Evolutionary conservation across 2,329 filamentous ascomycete species (phyloP).

Genomic region (Didymosphaeria variabile): DNA sequence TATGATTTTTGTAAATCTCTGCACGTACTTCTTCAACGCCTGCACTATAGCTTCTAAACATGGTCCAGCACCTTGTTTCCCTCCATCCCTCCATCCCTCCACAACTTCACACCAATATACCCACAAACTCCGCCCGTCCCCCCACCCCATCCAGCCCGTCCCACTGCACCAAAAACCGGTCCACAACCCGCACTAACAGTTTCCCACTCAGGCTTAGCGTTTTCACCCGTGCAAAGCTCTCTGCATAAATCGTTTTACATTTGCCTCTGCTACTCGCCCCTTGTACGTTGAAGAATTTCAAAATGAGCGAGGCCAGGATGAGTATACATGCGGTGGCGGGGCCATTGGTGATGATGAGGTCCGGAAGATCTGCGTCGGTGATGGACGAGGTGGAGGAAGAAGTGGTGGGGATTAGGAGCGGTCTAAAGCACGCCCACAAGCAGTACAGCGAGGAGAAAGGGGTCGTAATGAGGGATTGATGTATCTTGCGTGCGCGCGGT

Average conservation of each 20-base stretch:
- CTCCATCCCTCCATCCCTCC: neutral
- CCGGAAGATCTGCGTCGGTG: constrained; percentile 63
- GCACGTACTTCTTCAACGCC: constrained; percentile 9
- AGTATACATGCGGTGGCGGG: constrained; percentile 88
- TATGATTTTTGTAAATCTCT: constrained; percentile 17
- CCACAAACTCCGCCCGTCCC: constrained; percentile 54
- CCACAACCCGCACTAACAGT: constrained; percentile 75
- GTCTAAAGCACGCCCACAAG: constrained; percentile 68
- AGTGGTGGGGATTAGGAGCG: constrained; percentile 53
- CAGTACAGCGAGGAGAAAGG: constrained; percentile 74
- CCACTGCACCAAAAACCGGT: constrained; percentile 87
- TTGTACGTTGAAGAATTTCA: constrained; percentile 61
- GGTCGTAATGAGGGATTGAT: constrained; percentile 80
- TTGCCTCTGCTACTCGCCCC: constrained; percentile 55
- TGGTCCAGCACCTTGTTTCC: no score
- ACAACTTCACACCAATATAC: constrained; percentile 50
- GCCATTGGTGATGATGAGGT: constrained; percentile 85
- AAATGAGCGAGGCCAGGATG: constrained; percentile 63
- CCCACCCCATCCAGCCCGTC: constrained; percentile 62
- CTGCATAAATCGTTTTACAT: constrained; percentile 83
- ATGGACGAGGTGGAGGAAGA: constrained; percentile 20
- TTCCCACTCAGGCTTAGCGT: constrained; percentile 85
- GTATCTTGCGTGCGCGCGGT: constrained; percentile 79
- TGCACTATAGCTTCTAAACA: neutral
- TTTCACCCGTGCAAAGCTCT: constrained; percentile 89